Evolutionary conservation across 192 early-diverging fungal species (phyloP).

Genomic region (Linnemannia elongata): DNA sequence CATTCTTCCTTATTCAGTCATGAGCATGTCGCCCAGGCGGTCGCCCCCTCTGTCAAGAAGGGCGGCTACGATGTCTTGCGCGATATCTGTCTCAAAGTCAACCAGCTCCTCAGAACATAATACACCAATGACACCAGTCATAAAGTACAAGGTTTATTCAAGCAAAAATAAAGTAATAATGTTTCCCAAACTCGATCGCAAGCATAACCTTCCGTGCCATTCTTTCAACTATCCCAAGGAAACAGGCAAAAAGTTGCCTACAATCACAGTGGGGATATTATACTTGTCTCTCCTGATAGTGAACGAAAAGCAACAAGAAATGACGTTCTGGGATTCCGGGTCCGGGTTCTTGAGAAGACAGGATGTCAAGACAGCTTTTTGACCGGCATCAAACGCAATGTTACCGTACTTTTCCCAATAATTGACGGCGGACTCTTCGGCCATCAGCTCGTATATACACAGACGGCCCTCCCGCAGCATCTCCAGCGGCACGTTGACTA

Average conservation of each 20-base stretch:
- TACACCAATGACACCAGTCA: background rate
- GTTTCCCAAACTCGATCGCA: background rate
- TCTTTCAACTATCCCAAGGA: constrained; percentile 27
- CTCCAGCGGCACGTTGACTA: constrained; percentile 88
- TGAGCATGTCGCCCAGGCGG: constrained; percentile 27
- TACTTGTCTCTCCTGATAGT: constrained; percentile 96
- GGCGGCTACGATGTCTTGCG: constrained; percentile 41
- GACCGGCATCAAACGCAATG: constrained; percentile 96
- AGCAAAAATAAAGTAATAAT: background rate
- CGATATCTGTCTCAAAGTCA: constrained; percentile 40
- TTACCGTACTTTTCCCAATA: constrained; percentile 99
- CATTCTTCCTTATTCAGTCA: background rate
- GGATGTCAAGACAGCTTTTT: constrained; percentile 96
- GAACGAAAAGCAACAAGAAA: constrained; percentile 94
- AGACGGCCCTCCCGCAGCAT: constrained; percentile 75
- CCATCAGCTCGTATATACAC: constrained; percentile 72
- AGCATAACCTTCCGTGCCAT: background rate
- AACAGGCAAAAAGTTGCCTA: constrained; percentile 54
- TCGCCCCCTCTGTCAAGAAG: constrained; percentile 32
- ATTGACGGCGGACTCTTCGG: constrained; percentile 94
- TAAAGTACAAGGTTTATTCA: background rate
- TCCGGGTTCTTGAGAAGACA: constrained; percentile 83
- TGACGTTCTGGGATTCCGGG: constrained; percentile 63
- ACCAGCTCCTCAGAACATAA: constrained; percentile 34
- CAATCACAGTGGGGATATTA: constrained; percentile 73